Evolutionary conservation across 768 basidiomycete genomes (phyloP), one percentile per base, ranked within the genome.

Genomic region (Pisolithus sp.): DNA sequence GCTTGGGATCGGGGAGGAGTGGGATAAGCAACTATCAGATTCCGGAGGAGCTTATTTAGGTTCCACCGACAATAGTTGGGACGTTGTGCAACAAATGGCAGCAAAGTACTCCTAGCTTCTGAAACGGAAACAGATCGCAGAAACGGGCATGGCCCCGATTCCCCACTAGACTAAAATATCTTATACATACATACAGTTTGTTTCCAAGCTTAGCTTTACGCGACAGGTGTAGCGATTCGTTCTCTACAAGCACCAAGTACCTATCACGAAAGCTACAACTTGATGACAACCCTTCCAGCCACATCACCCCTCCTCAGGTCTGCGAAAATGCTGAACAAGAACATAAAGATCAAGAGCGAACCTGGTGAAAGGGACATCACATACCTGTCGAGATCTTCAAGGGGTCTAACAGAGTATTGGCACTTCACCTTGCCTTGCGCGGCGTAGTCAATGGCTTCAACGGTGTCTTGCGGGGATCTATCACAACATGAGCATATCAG

Each of bases 381-480:
- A n/a, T 41, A 64, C 55, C 57, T 55, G n/a, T 63, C 56, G 43
- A 73, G 56, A 34, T 69, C 62, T 8, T 60, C 56, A 31, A 74
- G 57, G 0, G 42, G 48, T 43, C 61, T 48, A 38, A 68, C 45
- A 10, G 53, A 51, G 39, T 64, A 67, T 21, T 56, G 51, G 48
- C 66, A 65, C 50, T 60, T 68, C 53, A 80, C 75, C 48, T 73
- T 70, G 17, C 73, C 75, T 21, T 62, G 57, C 7, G 68, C 71
- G 13, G 73, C 77, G 41, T 76, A 59, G 17, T 70, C 66, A 43
- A 79, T 58, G 2, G 78, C 74, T 57, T 79, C 76, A 50, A 71
- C 61, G 13, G 73, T 71, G 55, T 80, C 78, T 52, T 77, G 75
- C 9, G 71, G 61, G 53, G 69, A 65, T 12, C 74, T 71, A 20